Evolutionary conservation across 2,329 filamentous ascomycete genomes (phyloP), one percentile per base, ranked within the genome.

Genomic region (Aulographum hederae): DNA sequence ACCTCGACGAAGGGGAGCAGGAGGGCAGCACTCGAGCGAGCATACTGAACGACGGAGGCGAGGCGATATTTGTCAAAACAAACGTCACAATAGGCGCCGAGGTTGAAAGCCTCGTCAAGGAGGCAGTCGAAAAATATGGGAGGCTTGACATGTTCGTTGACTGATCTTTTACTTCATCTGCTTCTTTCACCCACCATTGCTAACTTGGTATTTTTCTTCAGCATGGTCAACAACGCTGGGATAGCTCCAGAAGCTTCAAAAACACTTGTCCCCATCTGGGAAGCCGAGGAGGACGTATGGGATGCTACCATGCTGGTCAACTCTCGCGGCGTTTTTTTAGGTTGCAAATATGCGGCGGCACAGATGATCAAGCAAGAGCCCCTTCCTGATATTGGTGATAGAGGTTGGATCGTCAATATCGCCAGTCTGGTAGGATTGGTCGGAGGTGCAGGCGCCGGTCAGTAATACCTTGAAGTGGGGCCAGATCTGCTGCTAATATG

Each of bases 361-460:
- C 64, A 67, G 37, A 67, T 70, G 61, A 45, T 66, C 8, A 46
- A 48, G 5, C 67, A 71, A 37, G 46, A 56, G 0, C 52, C 49
- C 1, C 44, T 50, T 3, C 35, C 38, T 2, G 43, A 39, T 2
- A n/a, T n/a, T n/a, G 56, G 60, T 12, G 54, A 61, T 28, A 38
- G 59, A 16, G 63, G 62, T 1, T 64, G 60, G 56, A 61, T 66
- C 30, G 52, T 66, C 26, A 66, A 65, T 32, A 56, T 59, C 1
- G 52, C 60, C 0, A 60, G 56, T 2, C 54, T 62, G 11, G 46
- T 52, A 21, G 61, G 59, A 0, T 35, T 58, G 0, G 49, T 61
- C 1, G 60, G 39, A 1, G 38, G 41, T 4, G 35, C 26, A 25
- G 18, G 41, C 23, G 43, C 43, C 32, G 36, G 51, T 54, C 29